Percentiles rank a stretch among this genome's conserved stretches.
Evolutionary conservation across 2,329 filamentous ascomycete genomes (phyloP).

Genomic region (Zasmidium citrigriseum): DNA sequence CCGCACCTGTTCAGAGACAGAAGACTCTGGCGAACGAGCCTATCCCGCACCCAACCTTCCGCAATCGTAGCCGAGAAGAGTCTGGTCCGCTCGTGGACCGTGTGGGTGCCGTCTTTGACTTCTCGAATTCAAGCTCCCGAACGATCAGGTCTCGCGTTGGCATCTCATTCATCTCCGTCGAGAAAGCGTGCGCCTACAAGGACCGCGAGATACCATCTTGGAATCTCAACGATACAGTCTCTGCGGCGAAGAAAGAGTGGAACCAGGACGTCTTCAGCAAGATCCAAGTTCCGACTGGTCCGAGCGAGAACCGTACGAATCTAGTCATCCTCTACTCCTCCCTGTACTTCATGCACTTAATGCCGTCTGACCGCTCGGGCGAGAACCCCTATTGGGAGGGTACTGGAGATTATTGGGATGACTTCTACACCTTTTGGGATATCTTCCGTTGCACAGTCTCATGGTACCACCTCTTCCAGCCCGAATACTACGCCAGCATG

Average conservation of each 20-base stretch:
- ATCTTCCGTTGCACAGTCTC: constrained; percentile 65
- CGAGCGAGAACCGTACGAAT: constrained; percentile 50
- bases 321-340: constrained; percentile 66
- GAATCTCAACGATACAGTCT: constrained; percentile 30
- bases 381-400: constrained; percentile 69
- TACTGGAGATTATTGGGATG: constrained; percentile 69
- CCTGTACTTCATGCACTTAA: constrained; percentile 68
- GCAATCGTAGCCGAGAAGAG: constrained; percentile 26
- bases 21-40: constrained; percentile 26
- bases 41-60: constrained; percentile 42
- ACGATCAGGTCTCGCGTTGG: constrained; percentile 59
- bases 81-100: constrained; percentile 43
- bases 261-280: constrained; percentile 64
- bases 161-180: constrained; percentile 66
- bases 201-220: constrained; percentile 56
- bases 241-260: constrained; percentile 56
- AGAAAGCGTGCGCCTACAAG: constrained; percentile 61
- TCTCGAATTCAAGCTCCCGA: constrained; percentile 31
- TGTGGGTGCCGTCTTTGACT: constrained; percentile 52
- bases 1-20: constrained; percentile 25
- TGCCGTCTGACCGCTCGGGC: constrained; percentile 69
- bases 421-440: constrained; percentile 70
- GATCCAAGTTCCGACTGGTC: constrained; percentile 59
- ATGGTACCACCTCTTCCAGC: constrained; percentile 66
- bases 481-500: constrained; percentile 63